Percentiles rank a stretch among this genome's conserved stretches.
Conservation (phyloP, 1,139 yeast genomes). For the Sugiyamaella sp. region DNA sequence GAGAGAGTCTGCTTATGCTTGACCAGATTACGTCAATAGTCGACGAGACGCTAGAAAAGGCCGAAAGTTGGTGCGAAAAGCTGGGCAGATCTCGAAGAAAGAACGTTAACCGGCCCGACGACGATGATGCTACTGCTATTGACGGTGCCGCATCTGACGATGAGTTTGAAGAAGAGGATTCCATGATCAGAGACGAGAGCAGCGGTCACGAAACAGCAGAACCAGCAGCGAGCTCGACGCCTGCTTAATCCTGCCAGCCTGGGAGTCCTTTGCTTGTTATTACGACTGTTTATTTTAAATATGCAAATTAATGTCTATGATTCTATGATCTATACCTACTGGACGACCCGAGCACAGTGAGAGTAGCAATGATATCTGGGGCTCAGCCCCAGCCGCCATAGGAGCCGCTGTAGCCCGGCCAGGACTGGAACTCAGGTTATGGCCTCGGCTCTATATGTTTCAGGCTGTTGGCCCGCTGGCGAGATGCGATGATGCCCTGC, state of each 20-base stretch:
- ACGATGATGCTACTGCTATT: background rate
- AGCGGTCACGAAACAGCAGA: background rate
- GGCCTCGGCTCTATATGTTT: conserved; percentile 22
- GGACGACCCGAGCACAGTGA: background rate
- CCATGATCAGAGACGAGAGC: conserved; percentile 4
- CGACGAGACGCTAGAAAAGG: conserved; percentile 78
- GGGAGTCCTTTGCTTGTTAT: no score
- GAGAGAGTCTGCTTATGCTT: conserved; percentile 88
- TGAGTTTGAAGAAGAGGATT: conserved; percentile 13
- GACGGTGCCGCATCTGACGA: conserved; percentile 18
- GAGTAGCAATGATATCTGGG: background rate
- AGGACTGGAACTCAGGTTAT: background rate
- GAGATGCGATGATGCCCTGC: conserved; percentile 25
- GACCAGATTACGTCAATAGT: conserved; percentile 79
- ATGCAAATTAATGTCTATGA: conserved; percentile 1
- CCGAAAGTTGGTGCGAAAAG: conserved; percentile 70
- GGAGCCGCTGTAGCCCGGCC: no score
- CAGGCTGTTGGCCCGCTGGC: conserved; percentile 35
- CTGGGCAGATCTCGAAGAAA: conserved; percentile 27
- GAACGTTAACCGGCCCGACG: background rate
- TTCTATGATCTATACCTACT: background rate
- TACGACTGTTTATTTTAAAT: background rate
- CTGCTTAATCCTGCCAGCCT: no score
- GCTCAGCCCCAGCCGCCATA: background rate
- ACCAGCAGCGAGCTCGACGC: background rate